Base-by-base conservation (phyloP, 2,329 filamentous ascomycete genomes). In the Fusarium oxysporum region DNA sequence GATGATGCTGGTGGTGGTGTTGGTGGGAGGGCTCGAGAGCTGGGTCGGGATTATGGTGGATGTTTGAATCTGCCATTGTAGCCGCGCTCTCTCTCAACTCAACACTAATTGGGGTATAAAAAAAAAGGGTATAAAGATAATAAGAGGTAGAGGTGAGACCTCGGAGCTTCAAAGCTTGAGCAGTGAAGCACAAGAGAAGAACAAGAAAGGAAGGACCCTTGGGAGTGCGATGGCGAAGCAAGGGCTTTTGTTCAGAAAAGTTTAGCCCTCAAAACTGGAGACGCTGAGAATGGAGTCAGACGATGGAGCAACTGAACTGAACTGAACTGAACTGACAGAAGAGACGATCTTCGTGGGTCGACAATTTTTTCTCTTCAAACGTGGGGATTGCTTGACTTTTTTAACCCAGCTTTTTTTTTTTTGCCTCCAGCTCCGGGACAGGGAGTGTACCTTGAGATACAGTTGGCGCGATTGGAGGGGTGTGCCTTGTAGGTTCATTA, bases 1-100 rank as follows among this genome's bases (percentile, higher is more conserved):
- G 80, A 32, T 80, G 73, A 74, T 86, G 85, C 25, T 78, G 70
- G 74, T 87, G 86, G 17, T 76, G 78, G 62, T 85, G 85, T 77
- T 86, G 84, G 75, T 85, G 78, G 19, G 77, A 70, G 48, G 81
- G 79, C 43, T 84, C 80, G 56, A 78, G 74, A 48, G 76, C 76
- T 28, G 76, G 76, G 59, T 78, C 76, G 57, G 65, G 62, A 59
- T 72, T 77, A 44, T 70, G 76, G 33, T 50, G 33, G n/a, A 58
- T 69, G 23, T 62, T 48, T 58, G 56, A 41, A 14, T 78, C 74
- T 38, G 76, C 68, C 76, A 78, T 38, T 17, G 8, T 33, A 30
- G 33, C 35, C 23, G 40, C 51, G 13, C 50, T 21, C 47, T 35
- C 48, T 53, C n/a, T 25, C 23, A 25, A 25, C 23, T 25, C 23